Base-by-base conservation (phyloP, 371 early-diverging fungal species). In the Catenaria anguillulae region DNA sequence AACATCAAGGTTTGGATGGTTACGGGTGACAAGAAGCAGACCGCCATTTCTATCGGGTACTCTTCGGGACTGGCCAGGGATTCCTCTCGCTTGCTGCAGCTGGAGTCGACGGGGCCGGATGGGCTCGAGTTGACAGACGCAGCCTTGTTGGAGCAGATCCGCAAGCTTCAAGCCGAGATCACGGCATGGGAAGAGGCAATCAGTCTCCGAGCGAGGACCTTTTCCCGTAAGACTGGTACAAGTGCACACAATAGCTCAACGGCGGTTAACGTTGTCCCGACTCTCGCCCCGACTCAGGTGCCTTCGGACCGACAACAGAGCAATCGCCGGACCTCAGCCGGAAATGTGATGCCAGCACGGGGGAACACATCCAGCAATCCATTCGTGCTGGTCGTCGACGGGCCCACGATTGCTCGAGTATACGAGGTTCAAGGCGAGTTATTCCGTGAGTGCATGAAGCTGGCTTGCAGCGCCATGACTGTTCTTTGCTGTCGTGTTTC, bases 1-100 rank as follows among this genome's bases (percentile, higher is more conserved):
- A 96, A 95, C 24, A 92, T 99, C 61, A 85, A 86, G 60, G 76
- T 94, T 17, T 97, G 94, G 93, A 93, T 99, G 78, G 72, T 99
- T 68, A 99, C 99, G 0, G 99, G 99, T 46, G 99, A 99, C 73
- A 90, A 95, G 72, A 88, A 88, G 52, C 98, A 98, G 70, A 99
- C 99, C 21, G 99, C 99, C 34, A 88, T 95, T 66, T 90, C 90
- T 65, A 95, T 95, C 73, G 97, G 92, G 3, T 87, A 85, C 63
- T 84, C 89, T 0, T 93, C 92, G 67, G 80, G 86, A 34, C 74
- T 96, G 33, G 76, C 78, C 26, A 75, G 71, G 1, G 73, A 75
- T 60, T 74, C 73, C 61, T 74, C 77, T 74, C 68, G 69, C 1
- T 46, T 77, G 34, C 71, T 80, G 24, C 59, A 74, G n/a, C 71